Evolutionary conservation across 139 green algal species (phyloP), one percentile per base, ranked within the genome.

Genomic region (Micractinium conductrix): DNA sequence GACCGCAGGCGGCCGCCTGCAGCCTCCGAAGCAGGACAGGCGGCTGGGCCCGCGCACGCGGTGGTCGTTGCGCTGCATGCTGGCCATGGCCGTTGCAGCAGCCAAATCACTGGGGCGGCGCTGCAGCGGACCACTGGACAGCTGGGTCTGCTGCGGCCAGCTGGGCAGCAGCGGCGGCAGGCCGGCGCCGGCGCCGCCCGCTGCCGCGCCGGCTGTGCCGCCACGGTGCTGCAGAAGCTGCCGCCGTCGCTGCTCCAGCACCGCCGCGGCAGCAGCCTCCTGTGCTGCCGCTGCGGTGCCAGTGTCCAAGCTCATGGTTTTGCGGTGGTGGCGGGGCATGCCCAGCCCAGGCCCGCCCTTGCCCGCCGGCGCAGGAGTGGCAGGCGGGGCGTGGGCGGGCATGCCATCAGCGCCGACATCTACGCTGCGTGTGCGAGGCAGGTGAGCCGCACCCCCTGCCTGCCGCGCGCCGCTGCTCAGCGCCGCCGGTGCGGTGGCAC

Each of bases 31-130:
- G 76, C 76, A 82, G 58, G 58, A 50, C 24, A 58, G 17, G 26
- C 76, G 55, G 45, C 53, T 35, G 26, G 35, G 76, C 1, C 33
- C 38, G 9, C 53, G 76, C 55, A 82, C 55, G 3, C 38, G 53
- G 76, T 33, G 9, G 28, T 82, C 76, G 4, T 26, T 7, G 21
- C 76, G 76, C 38, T 60, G 38, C 53, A 55, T 58, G 38, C 58
- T 73, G 17, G 43, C 38, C 58, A 72, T 72, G 55, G 76, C 76
- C 8, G 76, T 58, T 26, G 45, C 10, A 17, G 28, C 42, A 33
- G 76, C 76, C 40, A 82, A 28, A 28, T 82, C 68, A 58, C 76
- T 82, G 40, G 58, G 58, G 1, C 76, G 76, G 12, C 76, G 76
- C 58, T 60, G 37, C 38, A 82, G 55, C 76, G 2, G 53, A 21